phyloP scores from a whole-genome alignment of 495 filamentous ascomycete genomes.

The Podospora bellae-mahoneyi region DNA sequence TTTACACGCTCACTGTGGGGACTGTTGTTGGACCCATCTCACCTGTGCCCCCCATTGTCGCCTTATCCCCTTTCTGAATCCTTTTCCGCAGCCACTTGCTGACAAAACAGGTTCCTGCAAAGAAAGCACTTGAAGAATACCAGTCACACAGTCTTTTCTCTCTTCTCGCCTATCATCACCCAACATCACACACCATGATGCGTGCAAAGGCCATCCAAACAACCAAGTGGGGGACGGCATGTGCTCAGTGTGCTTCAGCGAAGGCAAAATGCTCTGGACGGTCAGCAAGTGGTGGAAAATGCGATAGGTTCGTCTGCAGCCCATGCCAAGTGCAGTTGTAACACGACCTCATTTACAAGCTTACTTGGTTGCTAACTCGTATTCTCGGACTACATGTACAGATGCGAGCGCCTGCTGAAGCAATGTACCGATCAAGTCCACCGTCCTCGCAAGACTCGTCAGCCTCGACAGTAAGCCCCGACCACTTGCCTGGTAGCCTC shows the following conservation, averaged over 20 bases:
- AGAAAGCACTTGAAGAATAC: background rate
- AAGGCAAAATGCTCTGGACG: slow-evolving; percentile 20
- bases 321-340: background rate
- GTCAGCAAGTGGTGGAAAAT: background rate
- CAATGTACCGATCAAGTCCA: slow-evolving; percentile 21
- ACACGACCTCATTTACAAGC: background rate
- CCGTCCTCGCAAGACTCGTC: slow-evolving; percentile 14
- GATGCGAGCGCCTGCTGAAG: slow-evolving; percentile 20
- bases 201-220: slow-evolving; percentile 10
- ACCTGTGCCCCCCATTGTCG: background rate
- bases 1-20: background rate
- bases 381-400: background rate
- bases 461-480: slow-evolving; percentile 14
- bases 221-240: slow-evolving; percentile 19
- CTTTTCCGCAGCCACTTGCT: background rate
- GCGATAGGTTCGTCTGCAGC: slow-evolving; percentile 11
- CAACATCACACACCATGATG: slow-evolving; percentile 6
- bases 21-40: background rate
- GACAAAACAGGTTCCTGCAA: background rate
- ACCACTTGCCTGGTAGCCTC: background rate
- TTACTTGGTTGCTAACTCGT: background rate
- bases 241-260: slow-evolving; percentile 18
- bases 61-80: background rate
- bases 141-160: background rate
- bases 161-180: background rate